Base-by-base conservation (phyloP, 352 stramenopile genomes). In the Globisporangium cylindrosporum region DNA sequence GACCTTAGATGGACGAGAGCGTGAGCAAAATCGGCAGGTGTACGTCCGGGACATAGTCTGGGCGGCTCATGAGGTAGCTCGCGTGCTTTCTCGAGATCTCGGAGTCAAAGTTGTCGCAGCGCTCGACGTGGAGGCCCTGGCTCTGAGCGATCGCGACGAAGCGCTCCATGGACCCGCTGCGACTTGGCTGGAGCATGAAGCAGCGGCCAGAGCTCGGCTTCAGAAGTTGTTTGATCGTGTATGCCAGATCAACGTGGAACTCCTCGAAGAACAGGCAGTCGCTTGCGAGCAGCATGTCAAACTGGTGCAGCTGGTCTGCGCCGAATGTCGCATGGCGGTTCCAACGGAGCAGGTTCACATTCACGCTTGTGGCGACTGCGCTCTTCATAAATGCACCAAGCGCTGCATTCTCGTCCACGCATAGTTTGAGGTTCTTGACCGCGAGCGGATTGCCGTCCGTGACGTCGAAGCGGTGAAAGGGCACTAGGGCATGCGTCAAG, bases 181-280 rank as follows among this genome's bases (percentile, higher is more conserved):
- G 84, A 54, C 77, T 89, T 18, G 88, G 88, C 69, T 95, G 88
- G 41, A 95, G 62, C 22, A 95, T 74, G n/a, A 88, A 76, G 60
- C 84, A 93, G 14, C 71, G 73, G 6, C 86, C 86, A 0, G 74
- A 84, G 3, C 22, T 20, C 0, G 67, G 78, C 7, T 70, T 67
- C 41, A 94, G 55, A 7, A 95, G 72, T 59, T 69, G 66, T n/a
- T 82, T 74, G 73, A 95, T 84, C 0, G 82, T 92, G 60, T 82
- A 71, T 15, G 73, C 79, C 25, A 96, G 72, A 62, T 96, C 88
- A 54, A 84, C 69, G 71, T 96, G 86, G 71, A 94, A 96, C 1
- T 88, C 80, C 74, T 94, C 85, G 61, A 96, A 96, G 73, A 96
- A 96, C 1, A 96, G 72, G 62, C 88, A 96, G 69, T 96, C 88